Percentiles rank a stretch among this genome's conserved stretches.
Evolutionary conservation across 169 alveolate species (phyloP).

Genomic region (Plasmodium knowlesi): DNA sequence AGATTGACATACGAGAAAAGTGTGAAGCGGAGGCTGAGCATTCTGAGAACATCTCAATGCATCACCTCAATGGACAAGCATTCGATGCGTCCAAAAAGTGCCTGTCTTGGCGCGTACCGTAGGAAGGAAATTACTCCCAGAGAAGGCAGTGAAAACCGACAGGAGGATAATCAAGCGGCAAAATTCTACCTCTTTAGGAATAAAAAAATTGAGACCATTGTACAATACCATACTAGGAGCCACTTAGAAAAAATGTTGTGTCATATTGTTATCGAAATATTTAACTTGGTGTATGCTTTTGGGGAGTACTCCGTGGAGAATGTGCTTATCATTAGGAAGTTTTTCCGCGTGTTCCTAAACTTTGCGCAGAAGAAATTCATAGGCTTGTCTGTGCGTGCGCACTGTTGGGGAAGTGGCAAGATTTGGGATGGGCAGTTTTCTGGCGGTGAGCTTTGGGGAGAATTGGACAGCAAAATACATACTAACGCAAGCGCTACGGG

Average conservation of each 20-base stretch:
- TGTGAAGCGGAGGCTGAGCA: slow-evolving; percentile 26
- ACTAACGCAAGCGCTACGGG: not conserved
- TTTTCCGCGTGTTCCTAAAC: slow-evolving; percentile 57
- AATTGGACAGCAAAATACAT: not conserved
- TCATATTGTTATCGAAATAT: slow-evolving; percentile 54
- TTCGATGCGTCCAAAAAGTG: not conserved
- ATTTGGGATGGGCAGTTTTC: too few relatives aligned
- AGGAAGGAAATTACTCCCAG: not conserved
- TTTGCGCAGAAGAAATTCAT: slow-evolving; percentile 54
- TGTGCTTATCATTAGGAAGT: slow-evolving; percentile 53
- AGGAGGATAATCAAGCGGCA: not conserved
- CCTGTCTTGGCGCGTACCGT: not conserved
- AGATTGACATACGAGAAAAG: slow-evolving; percentile 39
- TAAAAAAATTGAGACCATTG: slow-evolving; percentile 36
- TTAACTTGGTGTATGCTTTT: slow-evolving; percentile 51
- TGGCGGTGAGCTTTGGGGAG: too few relatives aligned
- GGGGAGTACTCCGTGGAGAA: slow-evolving; percentile 52
- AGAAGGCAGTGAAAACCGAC: not conserved
- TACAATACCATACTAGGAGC: slow-evolving; percentile 52
- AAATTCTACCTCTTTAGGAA: slow-evolving; percentile 28
- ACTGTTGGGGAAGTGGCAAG: not conserved
- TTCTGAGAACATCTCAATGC: slow-evolving; percentile 46
- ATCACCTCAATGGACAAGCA: not conserved
- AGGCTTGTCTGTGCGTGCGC: not conserved
- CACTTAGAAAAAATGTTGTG: slow-evolving; percentile 54